phyloP scores from a whole-genome alignment of 129 eudicot genomes.

The Saposhnikovia divaricata region DNA sequence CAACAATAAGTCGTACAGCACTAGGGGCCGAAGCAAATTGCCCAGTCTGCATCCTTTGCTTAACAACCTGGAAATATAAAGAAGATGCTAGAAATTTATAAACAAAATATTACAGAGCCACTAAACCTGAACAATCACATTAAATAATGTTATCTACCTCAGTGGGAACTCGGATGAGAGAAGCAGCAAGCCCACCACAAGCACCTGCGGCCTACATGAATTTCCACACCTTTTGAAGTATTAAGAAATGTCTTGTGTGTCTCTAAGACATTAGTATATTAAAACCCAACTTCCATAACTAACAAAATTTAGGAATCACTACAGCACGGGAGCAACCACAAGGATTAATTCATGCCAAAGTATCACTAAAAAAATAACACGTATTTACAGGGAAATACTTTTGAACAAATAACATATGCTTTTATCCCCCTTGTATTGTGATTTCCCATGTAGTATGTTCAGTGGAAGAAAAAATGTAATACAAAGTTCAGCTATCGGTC shows the following conservation, averaged over 20 bases:
- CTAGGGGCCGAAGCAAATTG: conserved; percentile 84
- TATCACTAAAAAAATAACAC: too few species aligned
- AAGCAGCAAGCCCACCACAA: conserved; percentile 90
- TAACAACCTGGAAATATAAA: conserved; percentile 63
- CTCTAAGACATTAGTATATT: not conserved
- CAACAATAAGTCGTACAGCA: conserved; percentile 72
- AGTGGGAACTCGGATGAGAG: conserved; percentile 93
- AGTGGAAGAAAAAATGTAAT: not conserved
- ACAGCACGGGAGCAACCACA: not conserved
- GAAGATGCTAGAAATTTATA: not conserved
- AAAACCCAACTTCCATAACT: not conserved
- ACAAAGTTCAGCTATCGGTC: not conserved
- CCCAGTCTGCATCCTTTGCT: conserved; percentile 93
- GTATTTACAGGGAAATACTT: not conserved
- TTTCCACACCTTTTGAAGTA: conserved; percentile 16
- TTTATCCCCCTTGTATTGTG: not conserved
- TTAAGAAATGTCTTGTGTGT: not conserved
- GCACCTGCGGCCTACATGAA: conserved; percentile 85
- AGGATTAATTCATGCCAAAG: not conserved
- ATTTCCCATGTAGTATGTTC: not conserved
- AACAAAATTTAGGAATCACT: not conserved
- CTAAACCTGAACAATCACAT: not conserved
- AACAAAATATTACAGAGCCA: not conserved
- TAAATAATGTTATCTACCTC: conserved; percentile 40
- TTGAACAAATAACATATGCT: not conserved